Evolutionary conservation across 225 moss, liverwort and hornwort genomes (phyloP), one percentile per base, ranked within the genome.

Genomic region (Pseudoscleropodium purum): DNA sequence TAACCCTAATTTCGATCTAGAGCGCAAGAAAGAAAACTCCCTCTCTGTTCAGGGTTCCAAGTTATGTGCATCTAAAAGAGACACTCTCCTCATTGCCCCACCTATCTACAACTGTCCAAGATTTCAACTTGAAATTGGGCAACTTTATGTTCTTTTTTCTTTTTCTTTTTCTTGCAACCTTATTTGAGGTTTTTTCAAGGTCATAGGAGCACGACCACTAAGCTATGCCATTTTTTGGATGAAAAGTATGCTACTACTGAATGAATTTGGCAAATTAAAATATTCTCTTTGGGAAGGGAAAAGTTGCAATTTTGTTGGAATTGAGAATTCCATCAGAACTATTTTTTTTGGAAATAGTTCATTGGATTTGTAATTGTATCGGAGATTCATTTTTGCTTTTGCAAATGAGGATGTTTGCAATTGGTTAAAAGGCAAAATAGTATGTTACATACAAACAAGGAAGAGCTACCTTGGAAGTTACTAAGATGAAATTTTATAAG

Each of bases 401-500:
- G 13, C 7, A 51, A 33, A 20, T 13, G 33, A 33, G 1, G 3
- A 29, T 47, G 7, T 13, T 34, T 76, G 13, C 2, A 0, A 51
- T 21, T 49, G 20, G 7, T 76, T 51, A 4, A 20, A 20, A 13
- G 34, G 13, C 13, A 51, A 76, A 8, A 33, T 13, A 8, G 2
- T 7, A 51, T 75, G 0, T 51, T 76, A 21, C 10, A 39, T 45
- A 15, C 11, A 76, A 21, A 33, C 0, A 33, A 11, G 0, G 2
- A 76, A 45, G 51, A 34, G 8, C 1, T 0, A 0, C 21, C 2
- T 0, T 21, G 0, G 7, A 0, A 33, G 33, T 51, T 33, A 0
- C 0, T 12, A 0, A 8, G 0, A 21, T 49, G 5, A 33, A 51
- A 2, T 0, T 47, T 41, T 47, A n/a, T n/a, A n/a, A n/a, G n/a